These are phyloP conservation scores for Phytophthora foliorum DNA, from an alignment of 352 stramenopile species.

Conservation along the genomic window DNA sequence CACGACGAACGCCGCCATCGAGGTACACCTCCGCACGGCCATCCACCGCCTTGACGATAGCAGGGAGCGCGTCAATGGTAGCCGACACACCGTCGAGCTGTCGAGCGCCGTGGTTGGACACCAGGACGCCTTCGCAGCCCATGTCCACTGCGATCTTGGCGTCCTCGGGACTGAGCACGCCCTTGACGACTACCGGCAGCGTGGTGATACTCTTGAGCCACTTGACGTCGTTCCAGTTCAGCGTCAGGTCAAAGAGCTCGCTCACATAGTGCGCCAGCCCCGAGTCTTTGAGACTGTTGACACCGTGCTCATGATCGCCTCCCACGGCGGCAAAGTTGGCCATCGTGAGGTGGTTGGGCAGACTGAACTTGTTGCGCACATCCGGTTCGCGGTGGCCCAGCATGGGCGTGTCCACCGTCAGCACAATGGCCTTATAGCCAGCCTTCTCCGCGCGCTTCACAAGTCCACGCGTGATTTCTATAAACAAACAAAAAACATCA, in stretches of 20 bases:
- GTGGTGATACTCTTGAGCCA: constrained; percentile 92
- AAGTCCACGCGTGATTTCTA: constrained; percentile 93
- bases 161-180: constrained; percentile 94
- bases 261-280: constrained; percentile 56
- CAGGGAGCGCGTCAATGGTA: constrained; percentile 93
- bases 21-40: constrained; percentile 92
- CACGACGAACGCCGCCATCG: constrained; percentile 95
- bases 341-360: constrained; percentile 79
- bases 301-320: constrained; percentile 70
- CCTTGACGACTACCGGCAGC: constrained; percentile 94
- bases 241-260: constrained; percentile 94
- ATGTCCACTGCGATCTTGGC: constrained; percentile 90
- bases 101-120: constrained; percentile 95
- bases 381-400: constrained; percentile 96
- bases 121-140: constrained; percentile 92
- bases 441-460: constrained; percentile 92
- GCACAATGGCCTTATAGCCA: constrained; percentile 95
- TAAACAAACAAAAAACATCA: not conserved
- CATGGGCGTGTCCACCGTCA: constrained; percentile 97
- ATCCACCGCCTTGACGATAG: constrained; percentile 89
- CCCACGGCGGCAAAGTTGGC: constrained; percentile 56
- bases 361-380: constrained; percentile 94
- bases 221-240: constrained; percentile 94
- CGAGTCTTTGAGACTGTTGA: constrained; percentile 46
- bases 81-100: constrained; percentile 92